These are phyloP conservation scores for Aspergillus incahuasiensis DNA, from an alignment of 495 filamentous ascomycete genomes.

Conservation along the genomic window DNA sequence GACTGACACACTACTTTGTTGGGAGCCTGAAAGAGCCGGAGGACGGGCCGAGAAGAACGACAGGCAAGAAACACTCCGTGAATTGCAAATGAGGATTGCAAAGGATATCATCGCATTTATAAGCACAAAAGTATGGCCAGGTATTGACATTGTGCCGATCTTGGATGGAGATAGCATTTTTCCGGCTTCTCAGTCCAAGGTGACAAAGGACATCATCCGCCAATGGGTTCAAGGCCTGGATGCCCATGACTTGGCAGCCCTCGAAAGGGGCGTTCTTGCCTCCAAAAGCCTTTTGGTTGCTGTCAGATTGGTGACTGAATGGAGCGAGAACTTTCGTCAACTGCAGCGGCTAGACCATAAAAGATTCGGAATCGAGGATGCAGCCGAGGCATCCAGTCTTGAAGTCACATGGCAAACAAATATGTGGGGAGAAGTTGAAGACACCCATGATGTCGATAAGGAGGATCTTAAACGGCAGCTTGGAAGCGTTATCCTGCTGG, in stretches of 20 bases:
- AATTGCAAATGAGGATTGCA: constrained; percentile 64
- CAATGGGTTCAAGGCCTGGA: constrained; percentile 72
- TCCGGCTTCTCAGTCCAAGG: constrained; percentile 62
- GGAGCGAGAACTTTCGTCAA: constrained; percentile 67
- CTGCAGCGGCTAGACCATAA: constrained; percentile 28
- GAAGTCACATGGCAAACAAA: constrained; percentile 90
- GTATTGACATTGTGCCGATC: constrained; percentile 68
- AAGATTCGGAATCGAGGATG: constrained; percentile 56
- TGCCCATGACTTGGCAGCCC: constrained; percentile 73
- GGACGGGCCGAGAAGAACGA: constrained; percentile 22
- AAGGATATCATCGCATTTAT: constrained; percentile 65
- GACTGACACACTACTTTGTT: constrained; percentile 93
- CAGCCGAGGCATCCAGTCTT: constrained; percentile 68
- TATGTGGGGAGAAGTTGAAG: constrained; percentile 94
- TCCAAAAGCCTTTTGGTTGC: constrained; percentile 81
- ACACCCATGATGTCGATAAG: constrained; percentile 95
- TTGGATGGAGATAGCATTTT: constrained; percentile 70
- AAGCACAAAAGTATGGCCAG: constrained; percentile 76
- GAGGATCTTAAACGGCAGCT: constrained; percentile 87
- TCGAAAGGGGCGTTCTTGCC: constrained; percentile 79
- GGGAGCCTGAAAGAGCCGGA: constrained; percentile 58
- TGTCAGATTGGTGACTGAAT: constrained; percentile 74
- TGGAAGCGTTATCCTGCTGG: constrained; percentile 76
- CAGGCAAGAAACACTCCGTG: constrained; percentile 55
- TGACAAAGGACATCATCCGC: constrained; percentile 67